Base-by-base conservation (phyloP, 2,329 filamentous ascomycete species). In the Neonectria punicea region DNA sequence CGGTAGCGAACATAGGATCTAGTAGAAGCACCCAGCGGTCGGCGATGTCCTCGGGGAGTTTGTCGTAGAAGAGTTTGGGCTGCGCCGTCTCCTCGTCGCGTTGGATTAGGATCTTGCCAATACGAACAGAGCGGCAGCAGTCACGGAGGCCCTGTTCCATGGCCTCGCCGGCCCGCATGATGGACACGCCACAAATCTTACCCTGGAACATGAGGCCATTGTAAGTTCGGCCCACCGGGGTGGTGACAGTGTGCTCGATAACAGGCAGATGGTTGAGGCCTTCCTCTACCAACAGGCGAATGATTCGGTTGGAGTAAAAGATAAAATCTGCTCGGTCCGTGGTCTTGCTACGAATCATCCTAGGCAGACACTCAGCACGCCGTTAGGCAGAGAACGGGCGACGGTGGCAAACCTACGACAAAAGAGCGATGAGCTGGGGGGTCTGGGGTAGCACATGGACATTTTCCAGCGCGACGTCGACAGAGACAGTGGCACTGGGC, bases 1-100 rank as follows among this genome's bases (percentile, higher is more conserved):
- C 94, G 72, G 96, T 99, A 63, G 96, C 96, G 81, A 99, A 94
- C 96, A 99, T 99, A n/a, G 96, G 96, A 78, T 99, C 96, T 50
- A 99, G 83, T 49, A 99, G 84, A 65, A 99, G 83, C 39, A 98
- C 95, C 94, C 96, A 99, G 79, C 96, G 86, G 59, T 95, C 88
- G 25, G 92, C 89, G 79, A 99, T 98, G 78, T 99, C 96, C 77
- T 93, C 91, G 7, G 96, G 96, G 41, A 99, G 87, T 83, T 99
- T 99, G 75, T 98, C 95, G 81, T 98, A 99, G 81, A 98, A 99
- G 11, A 99, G 86, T 79, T 94, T 96, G 13, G 96, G 96, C 83
- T 91, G 88, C 58, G 91, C 87, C 1, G 96, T 98, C 82, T 98
- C 96, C 81, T 99, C 96, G 74, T 99, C 96, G 61, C 96, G 86